phyloP scores from a whole-genome alignment of 73 alveolate genomes.

The Paramecium primaurelia region DNA sequence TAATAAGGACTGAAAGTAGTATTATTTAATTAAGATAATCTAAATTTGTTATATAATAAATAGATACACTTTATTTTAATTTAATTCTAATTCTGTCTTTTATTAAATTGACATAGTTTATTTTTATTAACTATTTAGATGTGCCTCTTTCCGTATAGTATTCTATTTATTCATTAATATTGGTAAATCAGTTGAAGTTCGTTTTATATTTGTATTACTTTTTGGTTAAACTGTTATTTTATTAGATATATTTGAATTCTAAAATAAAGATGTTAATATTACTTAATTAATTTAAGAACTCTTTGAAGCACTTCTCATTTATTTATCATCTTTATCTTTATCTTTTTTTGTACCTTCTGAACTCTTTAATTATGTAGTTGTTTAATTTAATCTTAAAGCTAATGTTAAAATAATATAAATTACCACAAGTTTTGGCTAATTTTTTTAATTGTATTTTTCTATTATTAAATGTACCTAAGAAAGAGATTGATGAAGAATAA shows the following conservation, averaged over 20 bases:
- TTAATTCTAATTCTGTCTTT: background rate
- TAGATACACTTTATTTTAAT: background rate
- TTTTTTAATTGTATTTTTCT: slow-evolving; percentile 90
- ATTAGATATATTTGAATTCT: background rate
- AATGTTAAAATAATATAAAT: slow-evolving; percentile 28
- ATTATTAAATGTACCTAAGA: slow-evolving; percentile 93
- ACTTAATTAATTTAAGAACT: background rate
- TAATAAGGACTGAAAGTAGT: background rate
- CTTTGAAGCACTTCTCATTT: slow-evolving; percentile 2
- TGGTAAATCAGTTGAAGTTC: background rate
- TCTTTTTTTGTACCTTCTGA: background rate
- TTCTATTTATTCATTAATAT: background rate
- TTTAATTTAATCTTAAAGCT: slow-evolving; percentile 88
- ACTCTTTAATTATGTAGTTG: background rate
- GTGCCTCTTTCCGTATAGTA: background rate
- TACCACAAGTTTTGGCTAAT: slow-evolving; percentile 81
- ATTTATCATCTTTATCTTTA: background rate
- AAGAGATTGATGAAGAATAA: slow-evolving; percentile 83
- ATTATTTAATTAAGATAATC: background rate
- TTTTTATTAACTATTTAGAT: background rate
- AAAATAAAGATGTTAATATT: background rate
- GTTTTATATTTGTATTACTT: background rate
- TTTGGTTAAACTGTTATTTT: background rate
- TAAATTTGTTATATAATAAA: background rate
- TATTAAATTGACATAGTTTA: too few species aligned